A percentile compares a stretch with the other conserved stretches of the same genome.
phyloP scores from a whole-genome alignment of 192 early-diverging fungal genomes.

The Backusella psychrophila region DNA sequence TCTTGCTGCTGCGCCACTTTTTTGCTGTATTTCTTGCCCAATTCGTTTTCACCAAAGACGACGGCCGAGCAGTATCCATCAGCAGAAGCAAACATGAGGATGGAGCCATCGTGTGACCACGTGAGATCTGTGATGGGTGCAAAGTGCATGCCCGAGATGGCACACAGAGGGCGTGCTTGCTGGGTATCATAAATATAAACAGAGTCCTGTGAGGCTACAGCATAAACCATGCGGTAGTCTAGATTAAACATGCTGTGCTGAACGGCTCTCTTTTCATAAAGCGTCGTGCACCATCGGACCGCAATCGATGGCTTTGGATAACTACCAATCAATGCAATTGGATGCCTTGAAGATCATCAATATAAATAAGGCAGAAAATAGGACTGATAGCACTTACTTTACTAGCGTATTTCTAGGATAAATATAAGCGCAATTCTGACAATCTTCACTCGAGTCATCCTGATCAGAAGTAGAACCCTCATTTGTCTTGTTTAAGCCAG shows the following conservation, averaged over 20 bases:
- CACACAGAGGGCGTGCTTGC: constrained; percentile 63
- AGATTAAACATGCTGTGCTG: constrained; percentile 36
- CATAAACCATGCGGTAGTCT: constrained; percentile 79
- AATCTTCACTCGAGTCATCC: constrained; percentile 24
- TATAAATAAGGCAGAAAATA: not conserved
- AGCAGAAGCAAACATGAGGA: constrained; percentile 72
- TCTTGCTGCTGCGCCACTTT: not conserved
- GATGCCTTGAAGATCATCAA: constrained; percentile 43
- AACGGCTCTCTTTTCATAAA: constrained; percentile 44
- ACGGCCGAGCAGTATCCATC: constrained; percentile 88
- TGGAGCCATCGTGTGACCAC: constrained; percentile 78
- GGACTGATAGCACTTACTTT: constrained; percentile 30
- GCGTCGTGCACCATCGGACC: constrained; percentile 65
- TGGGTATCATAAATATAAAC: constrained; percentile 89
- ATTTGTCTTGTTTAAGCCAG: constrained; percentile 59
- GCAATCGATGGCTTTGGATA: constrained; percentile 78
- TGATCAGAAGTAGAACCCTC: constrained; percentile 22
- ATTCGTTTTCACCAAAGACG: constrained; percentile 66
- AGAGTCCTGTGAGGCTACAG: constrained; percentile 81
- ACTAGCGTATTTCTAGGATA: constrained; percentile 62
- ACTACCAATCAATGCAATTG: constrained; percentile 67
- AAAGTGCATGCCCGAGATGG: constrained; percentile 82
- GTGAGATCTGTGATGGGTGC: constrained; percentile 86
- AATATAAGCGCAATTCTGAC: constrained; percentile 62
- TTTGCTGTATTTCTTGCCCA: constrained; percentile 43